Evolutionary conservation across 257 asterid genomes (phyloP).

Genomic region (Eucommia ulmoides): DNA sequence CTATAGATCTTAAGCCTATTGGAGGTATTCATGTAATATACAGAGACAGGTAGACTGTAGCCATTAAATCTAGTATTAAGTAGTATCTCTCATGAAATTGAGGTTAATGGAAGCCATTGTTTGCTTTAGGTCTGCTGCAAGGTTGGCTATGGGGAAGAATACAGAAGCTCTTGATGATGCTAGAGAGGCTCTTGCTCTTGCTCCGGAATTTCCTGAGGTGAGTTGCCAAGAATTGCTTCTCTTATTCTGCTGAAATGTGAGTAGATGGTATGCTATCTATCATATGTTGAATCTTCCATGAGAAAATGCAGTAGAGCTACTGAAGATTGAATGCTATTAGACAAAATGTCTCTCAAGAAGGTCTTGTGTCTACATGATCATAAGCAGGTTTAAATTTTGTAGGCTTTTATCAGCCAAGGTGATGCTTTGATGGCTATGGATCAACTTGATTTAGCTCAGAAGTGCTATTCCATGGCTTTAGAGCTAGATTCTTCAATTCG

Average conservation of each 20-base stretch:
- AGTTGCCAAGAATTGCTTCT: constrained; percentile 4
- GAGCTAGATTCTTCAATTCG: constrained; percentile 64
- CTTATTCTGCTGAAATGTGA: too few species aligned
- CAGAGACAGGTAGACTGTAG: constrained; percentile 45
- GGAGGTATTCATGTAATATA: constrained; percentile 58
- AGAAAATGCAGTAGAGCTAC: too few species aligned
- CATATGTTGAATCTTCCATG: too few species aligned
- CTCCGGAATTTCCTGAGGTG: constrained; percentile 58
- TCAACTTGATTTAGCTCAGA: constrained; percentile 44
- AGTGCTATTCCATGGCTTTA: constrained; percentile 56
- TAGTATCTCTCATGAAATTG: background rate
- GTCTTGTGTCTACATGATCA: too few species aligned
- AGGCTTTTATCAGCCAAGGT: constrained; percentile 79
- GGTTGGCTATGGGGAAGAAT: constrained; percentile 49
- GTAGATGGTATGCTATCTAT: too few species aligned
- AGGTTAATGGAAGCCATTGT: constrained; percentile 4
- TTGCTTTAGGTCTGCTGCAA: constrained; percentile 47
- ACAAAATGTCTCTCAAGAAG: too few species aligned
- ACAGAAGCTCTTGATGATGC: constrained; percentile 71
- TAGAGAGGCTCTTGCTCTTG: constrained; percentile 44
- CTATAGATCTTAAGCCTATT: constrained; percentile 62
- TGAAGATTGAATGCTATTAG: too few species aligned
- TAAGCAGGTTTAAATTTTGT: too few species aligned
- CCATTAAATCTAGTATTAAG: background rate
- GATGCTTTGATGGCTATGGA: constrained; percentile 67